A percentile compares a stretch with the other conserved stretches of the same genome.
Conservation (phyloP, 2,329 filamentous ascomycete species). For the Penicillium sp. region DNA sequence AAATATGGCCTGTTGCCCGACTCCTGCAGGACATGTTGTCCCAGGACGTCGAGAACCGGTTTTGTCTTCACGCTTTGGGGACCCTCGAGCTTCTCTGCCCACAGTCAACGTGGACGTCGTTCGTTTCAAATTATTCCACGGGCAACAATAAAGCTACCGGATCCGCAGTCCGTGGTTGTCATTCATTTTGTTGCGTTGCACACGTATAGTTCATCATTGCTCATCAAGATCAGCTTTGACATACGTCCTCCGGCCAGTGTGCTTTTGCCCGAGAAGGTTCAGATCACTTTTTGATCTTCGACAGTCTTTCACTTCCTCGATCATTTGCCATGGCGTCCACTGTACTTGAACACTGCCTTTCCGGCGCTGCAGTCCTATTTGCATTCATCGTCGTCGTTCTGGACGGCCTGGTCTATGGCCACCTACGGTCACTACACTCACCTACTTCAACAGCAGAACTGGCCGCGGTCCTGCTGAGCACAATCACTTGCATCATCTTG, state of each 20-base stretch:
- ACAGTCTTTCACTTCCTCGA: not conserved
- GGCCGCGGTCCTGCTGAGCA: slow-evolving; percentile 21
- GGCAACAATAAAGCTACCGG: not conserved
- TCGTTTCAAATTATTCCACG: too few species aligned
- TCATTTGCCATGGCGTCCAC: slow-evolving; percentile 11
- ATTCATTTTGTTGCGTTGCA: not conserved
- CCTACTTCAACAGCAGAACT: slow-evolving; percentile 17
- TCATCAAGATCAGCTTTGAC: too few species aligned
- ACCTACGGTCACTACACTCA: slow-evolving; percentile 15
- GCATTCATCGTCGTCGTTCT: slow-evolving; percentile 25
- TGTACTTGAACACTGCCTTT: slow-evolving; percentile 19
- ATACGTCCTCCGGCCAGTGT: too few species aligned
- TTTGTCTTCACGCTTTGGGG: not conserved
- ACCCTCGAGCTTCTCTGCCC: not conserved
- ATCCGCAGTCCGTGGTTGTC: not conserved
- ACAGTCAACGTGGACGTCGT: slow-evolving; percentile 1
- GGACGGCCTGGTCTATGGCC: slow-evolving; percentile 25
- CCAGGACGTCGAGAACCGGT: not conserved
- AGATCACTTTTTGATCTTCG: slow-evolving; percentile 1
- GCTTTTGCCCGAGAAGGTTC: not conserved
- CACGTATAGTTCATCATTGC: too few species aligned
- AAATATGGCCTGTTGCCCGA: slow-evolving; percentile 12
- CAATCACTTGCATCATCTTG: slow-evolving; percentile 22
- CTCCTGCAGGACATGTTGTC: not conserved
- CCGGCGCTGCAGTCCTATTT: slow-evolving; percentile 18